Conservation (phyloP, 1,284 basidiomycete genomes). For the Pisolithus thermaeus region DNA sequence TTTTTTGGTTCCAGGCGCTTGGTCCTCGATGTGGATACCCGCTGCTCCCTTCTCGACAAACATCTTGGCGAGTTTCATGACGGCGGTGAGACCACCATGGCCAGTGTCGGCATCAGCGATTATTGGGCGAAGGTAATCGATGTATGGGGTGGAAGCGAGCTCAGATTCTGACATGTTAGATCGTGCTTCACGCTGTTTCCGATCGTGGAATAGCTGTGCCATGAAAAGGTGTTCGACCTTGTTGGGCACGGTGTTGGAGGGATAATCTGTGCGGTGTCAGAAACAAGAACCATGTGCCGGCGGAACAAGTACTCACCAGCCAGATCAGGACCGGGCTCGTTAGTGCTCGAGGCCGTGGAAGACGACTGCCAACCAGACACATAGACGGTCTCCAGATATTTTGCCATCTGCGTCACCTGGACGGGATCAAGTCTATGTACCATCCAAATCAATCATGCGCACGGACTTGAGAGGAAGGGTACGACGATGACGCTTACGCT, state of each 20-base stretch:
- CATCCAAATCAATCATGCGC: neutral
- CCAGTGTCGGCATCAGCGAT: conserved; percentile 84
- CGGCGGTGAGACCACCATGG: conserved; percentile 75
- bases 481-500: conserved; percentile 62
- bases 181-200: conserved; percentile 79
- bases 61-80: conserved; percentile 76
- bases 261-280: conserved; percentile 58
- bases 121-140: conserved; percentile 69
- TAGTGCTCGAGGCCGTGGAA: conserved; percentile 85
- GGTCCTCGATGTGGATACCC: conserved; percentile 79
- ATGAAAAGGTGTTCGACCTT: conserved; percentile 87
- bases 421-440: conserved; percentile 84
- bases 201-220: conserved; percentile 86
- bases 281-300: neutral
- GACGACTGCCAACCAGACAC: conserved; percentile 97
- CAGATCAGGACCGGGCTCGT: conserved; percentile 97
- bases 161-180: conserved; percentile 67
- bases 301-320: conserved; percentile 53
- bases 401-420: conserved; percentile 98
- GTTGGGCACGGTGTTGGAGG: conserved; percentile 91
- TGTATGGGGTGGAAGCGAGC: conserved; percentile 55
- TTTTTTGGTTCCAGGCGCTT: conserved; percentile 80
- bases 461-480: neutral
- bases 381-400: conserved; percentile 96
- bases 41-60: conserved; percentile 81